Evolutionary conservation across 495 filamentous ascomycete species (phyloP).

Genomic region (Annulohypoxylon nitens): DNA sequence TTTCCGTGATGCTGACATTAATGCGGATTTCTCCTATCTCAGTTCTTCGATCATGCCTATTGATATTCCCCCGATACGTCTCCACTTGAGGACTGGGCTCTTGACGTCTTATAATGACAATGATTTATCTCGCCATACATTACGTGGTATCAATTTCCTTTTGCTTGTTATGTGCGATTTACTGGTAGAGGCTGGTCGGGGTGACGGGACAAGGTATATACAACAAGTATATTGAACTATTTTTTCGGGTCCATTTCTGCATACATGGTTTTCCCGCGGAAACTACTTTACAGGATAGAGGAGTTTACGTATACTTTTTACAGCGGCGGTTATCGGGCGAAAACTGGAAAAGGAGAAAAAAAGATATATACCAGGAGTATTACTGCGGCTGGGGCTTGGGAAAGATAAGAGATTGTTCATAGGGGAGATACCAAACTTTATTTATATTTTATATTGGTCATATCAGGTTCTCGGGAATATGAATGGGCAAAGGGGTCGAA

Average conservation of each 20-base stretch:
- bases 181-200: background rate
- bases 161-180: background rate
- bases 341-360: slow-evolving; percentile 22
- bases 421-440: slow-evolving; percentile 27
- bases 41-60: background rate
- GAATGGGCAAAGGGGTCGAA: background rate
- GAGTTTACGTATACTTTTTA: slow-evolving; percentile 13
- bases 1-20: background rate
- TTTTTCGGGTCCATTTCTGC: background rate
- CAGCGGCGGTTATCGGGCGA: background rate
- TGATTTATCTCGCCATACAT: slow-evolving; percentile 5
- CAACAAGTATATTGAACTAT: background rate
- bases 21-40: slow-evolving; percentile 5
- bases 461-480: background rate
- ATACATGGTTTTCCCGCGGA: background rate
- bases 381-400: background rate
- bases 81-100: background rate
- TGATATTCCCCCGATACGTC: slow-evolving; percentile 1
- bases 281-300: slow-evolving; percentile 23
- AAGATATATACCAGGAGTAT: background rate
- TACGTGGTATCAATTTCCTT: background rate
- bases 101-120: slow-evolving; percentile 16
- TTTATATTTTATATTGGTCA: background rate
- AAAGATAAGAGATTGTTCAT: slow-evolving; percentile 12
- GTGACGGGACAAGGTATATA: background rate